A percentile compares a stretch with the other conserved stretches of the same genome.
Evolutionary conservation across 2,329 filamentous ascomycete species (phyloP).

Genomic region (Trichoderma afroharzianum): DNA sequence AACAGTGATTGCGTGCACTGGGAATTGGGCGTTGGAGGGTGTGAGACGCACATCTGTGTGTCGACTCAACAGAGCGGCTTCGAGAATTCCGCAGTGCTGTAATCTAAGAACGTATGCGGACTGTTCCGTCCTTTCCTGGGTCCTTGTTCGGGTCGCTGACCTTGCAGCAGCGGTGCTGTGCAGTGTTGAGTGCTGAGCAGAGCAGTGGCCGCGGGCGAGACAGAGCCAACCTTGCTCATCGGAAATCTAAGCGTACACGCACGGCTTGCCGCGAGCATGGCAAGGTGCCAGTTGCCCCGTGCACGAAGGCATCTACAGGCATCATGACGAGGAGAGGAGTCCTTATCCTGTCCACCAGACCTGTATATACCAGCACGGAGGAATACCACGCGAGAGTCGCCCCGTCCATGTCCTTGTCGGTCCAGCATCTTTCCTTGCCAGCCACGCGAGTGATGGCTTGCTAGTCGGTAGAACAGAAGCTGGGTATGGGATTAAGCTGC

Average conservation of each 20-base stretch:
- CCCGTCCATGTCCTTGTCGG: background rate
- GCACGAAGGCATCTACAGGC: background rate
- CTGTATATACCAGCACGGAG: background rate
- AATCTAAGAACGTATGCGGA: background rate
- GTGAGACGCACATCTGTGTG: background rate
- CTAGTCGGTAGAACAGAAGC: background rate
- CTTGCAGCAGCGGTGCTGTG: background rate
- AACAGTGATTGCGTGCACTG: background rate
- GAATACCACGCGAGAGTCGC: background rate
- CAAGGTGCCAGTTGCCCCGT: background rate
- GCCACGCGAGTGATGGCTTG: background rate
- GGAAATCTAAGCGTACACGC: background rate
- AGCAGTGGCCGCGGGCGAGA: background rate
- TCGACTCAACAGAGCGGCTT: background rate
- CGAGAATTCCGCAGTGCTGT: background rate
- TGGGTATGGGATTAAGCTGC: background rate
- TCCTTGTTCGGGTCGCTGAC: background rate
- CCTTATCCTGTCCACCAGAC: background rate
- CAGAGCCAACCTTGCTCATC: background rate
- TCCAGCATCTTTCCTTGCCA: background rate
- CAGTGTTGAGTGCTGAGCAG: background rate
- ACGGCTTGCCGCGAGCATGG: background rate
- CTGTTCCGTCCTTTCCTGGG: background rate
- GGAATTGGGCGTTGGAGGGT: background rate
- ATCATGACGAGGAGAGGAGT: background rate